Conservation (phyloP, 306 rosid genomes). For the Medicago lupulina region DNA sequence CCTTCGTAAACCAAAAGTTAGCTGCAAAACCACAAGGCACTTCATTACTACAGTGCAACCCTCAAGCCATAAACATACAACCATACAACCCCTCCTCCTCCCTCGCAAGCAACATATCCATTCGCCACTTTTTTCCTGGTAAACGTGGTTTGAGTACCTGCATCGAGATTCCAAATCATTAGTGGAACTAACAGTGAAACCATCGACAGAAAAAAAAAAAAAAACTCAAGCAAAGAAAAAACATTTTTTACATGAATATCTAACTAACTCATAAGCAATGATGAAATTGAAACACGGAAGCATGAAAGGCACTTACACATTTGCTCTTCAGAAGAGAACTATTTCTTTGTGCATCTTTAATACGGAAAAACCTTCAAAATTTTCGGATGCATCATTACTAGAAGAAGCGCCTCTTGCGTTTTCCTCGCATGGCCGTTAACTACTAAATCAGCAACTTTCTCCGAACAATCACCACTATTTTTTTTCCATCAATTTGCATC, state of each 20-base stretch:
- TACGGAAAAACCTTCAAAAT: too few relatives aligned
- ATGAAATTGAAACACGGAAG: background rate
- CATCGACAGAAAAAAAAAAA: too few relatives aligned
- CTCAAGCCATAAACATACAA: too few relatives aligned
- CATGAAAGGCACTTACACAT: conserved; percentile 43
- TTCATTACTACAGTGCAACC: too few relatives aligned
- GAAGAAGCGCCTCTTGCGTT: background rate
- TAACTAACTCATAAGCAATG: background rate
- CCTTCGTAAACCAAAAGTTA: too few relatives aligned
- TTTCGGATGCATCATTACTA: conserved; percentile 19
- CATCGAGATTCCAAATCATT: conserved; percentile 38
- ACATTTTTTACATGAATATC: background rate
- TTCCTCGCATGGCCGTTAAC: conserved; percentile 19
- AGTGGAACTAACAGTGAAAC: background rate
- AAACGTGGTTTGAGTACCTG: conserved; percentile 66
- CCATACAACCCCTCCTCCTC: too few relatives aligned
- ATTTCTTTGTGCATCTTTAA: background rate
- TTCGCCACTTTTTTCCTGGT: conserved; percentile 40
- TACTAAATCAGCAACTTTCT: conserved; percentile 10
- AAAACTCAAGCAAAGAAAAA: background rate
- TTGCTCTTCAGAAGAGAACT: conserved; percentile 41
- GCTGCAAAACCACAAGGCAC: too few relatives aligned
- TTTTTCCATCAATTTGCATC: too few relatives aligned
- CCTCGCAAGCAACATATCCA: too few relatives aligned
- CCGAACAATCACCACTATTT: too few relatives aligned